Evolutionary conservation across 2,329 filamentous ascomycete species (phyloP).

Genomic region (Pseudogymnoascus sp.): DNA sequence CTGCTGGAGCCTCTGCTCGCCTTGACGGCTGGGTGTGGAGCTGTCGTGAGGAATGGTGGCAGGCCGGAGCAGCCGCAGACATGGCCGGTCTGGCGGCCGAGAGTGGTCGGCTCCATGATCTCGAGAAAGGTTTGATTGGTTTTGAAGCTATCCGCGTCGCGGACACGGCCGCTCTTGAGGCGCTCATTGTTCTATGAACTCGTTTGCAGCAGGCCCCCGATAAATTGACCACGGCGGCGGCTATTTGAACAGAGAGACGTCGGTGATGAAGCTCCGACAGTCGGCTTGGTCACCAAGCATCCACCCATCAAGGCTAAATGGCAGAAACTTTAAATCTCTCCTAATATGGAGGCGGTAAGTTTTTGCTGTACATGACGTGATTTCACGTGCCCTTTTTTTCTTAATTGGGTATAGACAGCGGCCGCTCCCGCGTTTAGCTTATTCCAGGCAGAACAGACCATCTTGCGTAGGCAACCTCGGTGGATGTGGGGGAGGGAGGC

Average conservation of each 20-base stretch:
- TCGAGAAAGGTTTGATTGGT: slow-evolving; percentile 15
- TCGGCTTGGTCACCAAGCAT: slow-evolving; percentile 3
- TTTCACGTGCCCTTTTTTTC: neutral
- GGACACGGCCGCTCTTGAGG: slow-evolving; percentile 21
- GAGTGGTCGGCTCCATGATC: slow-evolving; percentile 19
- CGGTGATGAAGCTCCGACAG: slow-evolving; percentile 4
- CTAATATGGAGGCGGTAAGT: neutral
- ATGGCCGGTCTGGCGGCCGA: slow-evolving; percentile 16
- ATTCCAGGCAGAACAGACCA: neutral
- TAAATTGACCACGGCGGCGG: neutral
- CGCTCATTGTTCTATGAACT: slow-evolving; percentile 22
- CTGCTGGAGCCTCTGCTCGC: slow-evolving; percentile 18
- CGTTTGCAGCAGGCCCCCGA: neutral
- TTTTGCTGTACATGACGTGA: neutral
- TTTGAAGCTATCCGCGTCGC: slow-evolving; percentile 21
- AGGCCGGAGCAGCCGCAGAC: slow-evolving; percentile 9
- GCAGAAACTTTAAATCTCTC: slow-evolving; percentile 1
- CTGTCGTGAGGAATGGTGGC: slow-evolving; percentile 19
- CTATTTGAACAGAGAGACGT: neutral
- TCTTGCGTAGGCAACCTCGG: neutral
- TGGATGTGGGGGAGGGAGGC: neutral
- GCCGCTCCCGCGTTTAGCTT: neutral
- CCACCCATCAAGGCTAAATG: slow-evolving; percentile 7
- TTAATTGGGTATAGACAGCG: neutral
- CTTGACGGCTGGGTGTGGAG: slow-evolving; percentile 23